phyloP scores from a whole-genome alignment of 257 asterid species.

The Capsicum chinense region DNA sequence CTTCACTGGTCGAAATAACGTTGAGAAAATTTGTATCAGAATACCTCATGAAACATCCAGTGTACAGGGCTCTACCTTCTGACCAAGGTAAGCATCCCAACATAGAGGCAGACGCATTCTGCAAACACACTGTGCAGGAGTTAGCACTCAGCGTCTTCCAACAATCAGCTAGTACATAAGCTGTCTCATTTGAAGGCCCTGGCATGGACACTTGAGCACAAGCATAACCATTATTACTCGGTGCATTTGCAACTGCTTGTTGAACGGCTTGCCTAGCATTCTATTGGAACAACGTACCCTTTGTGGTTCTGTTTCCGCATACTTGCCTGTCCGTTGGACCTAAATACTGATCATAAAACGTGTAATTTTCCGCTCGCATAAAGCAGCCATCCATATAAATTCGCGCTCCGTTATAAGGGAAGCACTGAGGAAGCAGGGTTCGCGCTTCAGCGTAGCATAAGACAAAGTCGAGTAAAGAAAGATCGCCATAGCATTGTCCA shows the following conservation, averaged over 20 bases:
- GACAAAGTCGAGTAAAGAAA: conserved; percentile 36
- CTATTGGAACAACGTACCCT: conserved; percentile 38
- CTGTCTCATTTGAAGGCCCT: conserved; percentile 40
- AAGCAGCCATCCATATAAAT: conserved; percentile 44
- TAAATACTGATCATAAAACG: conserved; percentile 34
- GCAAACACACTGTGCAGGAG: conserved; percentile 61
- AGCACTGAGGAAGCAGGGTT: conserved; percentile 25
- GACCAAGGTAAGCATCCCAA: conserved; percentile 63
- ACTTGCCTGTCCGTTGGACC: conserved; percentile 53
- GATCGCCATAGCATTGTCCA: conserved; percentile 42
- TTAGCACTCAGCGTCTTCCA: conserved; percentile 56
- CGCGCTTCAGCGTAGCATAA: conserved; percentile 41
- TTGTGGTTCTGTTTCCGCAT: conserved; percentile 63
- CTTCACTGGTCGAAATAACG: conserved; percentile 36
- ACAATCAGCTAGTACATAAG: conserved; percentile 64
- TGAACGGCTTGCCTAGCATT: conserved; percentile 46
- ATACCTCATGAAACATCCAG: conserved; percentile 73
- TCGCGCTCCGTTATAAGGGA: background rate
- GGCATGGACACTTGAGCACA: conserved; percentile 42
- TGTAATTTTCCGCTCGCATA: conserved; percentile 33
- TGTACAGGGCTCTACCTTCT: conserved; percentile 61
- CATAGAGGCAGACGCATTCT: conserved; percentile 53
- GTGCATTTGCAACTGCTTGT: conserved; percentile 52
- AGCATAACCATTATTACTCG: conserved; percentile 48
- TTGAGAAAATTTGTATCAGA: conserved; percentile 66